These are phyloP conservation scores for Lignosus rhinocerotis DNA, from an alignment of 1,284 basidiomycete species.

Conservation along the genomic window DNA sequence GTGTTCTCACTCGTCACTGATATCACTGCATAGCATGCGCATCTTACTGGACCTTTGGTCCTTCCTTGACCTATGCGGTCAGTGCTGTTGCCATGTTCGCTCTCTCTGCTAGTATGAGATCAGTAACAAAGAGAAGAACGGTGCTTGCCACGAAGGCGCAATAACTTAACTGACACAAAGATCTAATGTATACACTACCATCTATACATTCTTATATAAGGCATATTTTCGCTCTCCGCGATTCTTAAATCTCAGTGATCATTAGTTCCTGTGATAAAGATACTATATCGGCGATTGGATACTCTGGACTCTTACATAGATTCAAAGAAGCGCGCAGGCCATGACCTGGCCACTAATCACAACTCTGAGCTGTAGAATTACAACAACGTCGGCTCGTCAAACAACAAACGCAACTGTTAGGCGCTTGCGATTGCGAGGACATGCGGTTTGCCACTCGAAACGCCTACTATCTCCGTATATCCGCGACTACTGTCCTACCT, in stretches of 20 bases:
- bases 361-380: neutral
- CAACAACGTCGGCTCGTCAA: neutral
- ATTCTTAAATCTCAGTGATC: neutral
- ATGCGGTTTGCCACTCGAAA: constrained; percentile 55
- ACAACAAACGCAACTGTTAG: neutral
- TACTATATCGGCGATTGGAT: neutral
- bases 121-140: constrained; percentile 21
- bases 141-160: constrained; percentile 4
- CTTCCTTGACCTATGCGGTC: constrained; percentile 71
- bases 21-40: constrained; percentile 58
- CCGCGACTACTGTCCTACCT: constrained; percentile 62
- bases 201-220: neutral
- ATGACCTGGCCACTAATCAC: neutral
- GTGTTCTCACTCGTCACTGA: neutral
- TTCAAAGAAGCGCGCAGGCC: neutral
- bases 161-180: neutral
- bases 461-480: constrained; percentile 70
- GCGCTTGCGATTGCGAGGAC: no score
- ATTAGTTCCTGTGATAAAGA: neutral
- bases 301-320: neutral
- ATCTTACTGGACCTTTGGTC: constrained; percentile 87
- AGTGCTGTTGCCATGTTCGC: constrained; percentile 66
- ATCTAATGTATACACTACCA: neutral
- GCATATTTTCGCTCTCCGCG: no score
- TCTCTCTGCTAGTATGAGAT: constrained; percentile 54